Percentiles rank a stretch among this genome's conserved stretches.
These are phyloP conservation scores for Penicillium fimorum DNA, from an alignment of 495 filamentous ascomycete species.

Conservation along the genomic window DNA sequence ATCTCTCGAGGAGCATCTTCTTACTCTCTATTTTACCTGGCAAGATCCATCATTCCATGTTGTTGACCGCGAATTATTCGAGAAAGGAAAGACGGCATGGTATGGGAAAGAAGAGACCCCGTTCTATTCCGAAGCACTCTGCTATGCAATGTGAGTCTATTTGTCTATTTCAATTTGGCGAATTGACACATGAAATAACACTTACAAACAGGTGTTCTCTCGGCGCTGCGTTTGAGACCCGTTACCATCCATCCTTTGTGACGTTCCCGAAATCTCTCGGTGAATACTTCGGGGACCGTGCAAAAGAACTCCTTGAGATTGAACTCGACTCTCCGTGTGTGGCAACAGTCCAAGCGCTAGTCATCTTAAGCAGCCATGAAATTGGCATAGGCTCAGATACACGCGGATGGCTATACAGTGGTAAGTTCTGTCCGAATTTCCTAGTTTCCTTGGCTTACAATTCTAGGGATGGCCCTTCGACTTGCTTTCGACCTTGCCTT, in stretches of 20 bases:
- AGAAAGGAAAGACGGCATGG: conserved; percentile 15
- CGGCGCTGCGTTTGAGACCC: conserved; percentile 29
- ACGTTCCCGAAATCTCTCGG: conserved; percentile 30
- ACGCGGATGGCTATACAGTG: conserved; percentile 41
- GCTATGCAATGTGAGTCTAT: conserved; percentile 33
- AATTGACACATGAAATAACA: not conserved
- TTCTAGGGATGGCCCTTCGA: conserved; percentile 38
- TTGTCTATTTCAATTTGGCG: not conserved
- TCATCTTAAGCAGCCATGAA: conserved; percentile 35
- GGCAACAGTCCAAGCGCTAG: conserved; percentile 36
- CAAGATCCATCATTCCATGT: conserved; percentile 35
- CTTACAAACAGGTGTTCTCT: conserved; percentile 29
- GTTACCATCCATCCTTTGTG: conserved; percentile 26
- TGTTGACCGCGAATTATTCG: conserved; percentile 28
- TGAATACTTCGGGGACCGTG: conserved; percentile 34
- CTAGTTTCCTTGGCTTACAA: not conserved
- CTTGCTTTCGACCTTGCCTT: conserved; percentile 38
- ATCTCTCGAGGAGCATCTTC: conserved; percentile 32
- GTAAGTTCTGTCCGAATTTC: conserved; percentile 15
- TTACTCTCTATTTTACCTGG: conserved; percentile 40
- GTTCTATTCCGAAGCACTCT: conserved; percentile 36
- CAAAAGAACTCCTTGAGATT: conserved; percentile 31
- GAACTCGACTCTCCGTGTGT: conserved; percentile 36
- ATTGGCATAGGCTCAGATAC: conserved; percentile 26
- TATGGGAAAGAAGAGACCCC: conserved; percentile 20